Percentiles rank a stretch among this genome's conserved stretches.
Evolutionary conservation across 495 filamentous ascomycete species (phyloP).

Genomic region (Chaetomium cochliodes): DNA sequence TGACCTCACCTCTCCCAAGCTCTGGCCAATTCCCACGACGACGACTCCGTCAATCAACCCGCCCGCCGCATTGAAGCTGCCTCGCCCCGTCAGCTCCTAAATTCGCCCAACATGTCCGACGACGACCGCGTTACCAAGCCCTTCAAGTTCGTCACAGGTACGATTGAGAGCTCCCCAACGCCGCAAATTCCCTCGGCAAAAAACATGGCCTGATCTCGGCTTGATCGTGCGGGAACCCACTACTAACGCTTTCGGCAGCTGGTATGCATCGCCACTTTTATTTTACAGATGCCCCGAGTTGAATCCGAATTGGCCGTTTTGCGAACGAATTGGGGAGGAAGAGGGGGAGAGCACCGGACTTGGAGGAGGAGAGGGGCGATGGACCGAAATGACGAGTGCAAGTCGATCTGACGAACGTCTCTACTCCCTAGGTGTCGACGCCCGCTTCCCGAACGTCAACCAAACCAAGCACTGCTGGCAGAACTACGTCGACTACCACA

Average conservation of each 20-base stretch:
- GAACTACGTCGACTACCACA: constrained; percentile 99
- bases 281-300: constrained; percentile 15
- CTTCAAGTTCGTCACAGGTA: constrained; percentile 99
- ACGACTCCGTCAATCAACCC: constrained; percentile 20
- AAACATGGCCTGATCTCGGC: constrained; percentile 39
- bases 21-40: constrained; percentile 18
- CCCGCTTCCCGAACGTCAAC: constrained; percentile 98
- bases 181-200: constrained; percentile 35
- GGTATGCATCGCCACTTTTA: constrained; percentile 44
- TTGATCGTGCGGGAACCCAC: constrained; percentile 5
- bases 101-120: constrained; percentile 70
- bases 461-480: constrained; percentile 95
- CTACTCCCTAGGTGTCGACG: constrained; percentile 77
- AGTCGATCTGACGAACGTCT: constrained; percentile 17
- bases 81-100: constrained; percentile 24
- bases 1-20: constrained; percentile 23
- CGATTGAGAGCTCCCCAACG: constrained; percentile 38
- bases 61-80: constrained; percentile 23
- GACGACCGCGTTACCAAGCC: constrained; percentile 94
- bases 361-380: not conserved
- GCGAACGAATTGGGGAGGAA: constrained; percentile 15
- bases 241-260: constrained; percentile 37
- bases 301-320: constrained; percentile 15
- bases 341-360: not conserved
- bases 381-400: not conserved